A percentile compares a stretch with the other conserved stretches of the same genome.
phyloP scores from a whole-genome alignment of 306 rosid genomes.

The Cucurbita moschata region DNA sequence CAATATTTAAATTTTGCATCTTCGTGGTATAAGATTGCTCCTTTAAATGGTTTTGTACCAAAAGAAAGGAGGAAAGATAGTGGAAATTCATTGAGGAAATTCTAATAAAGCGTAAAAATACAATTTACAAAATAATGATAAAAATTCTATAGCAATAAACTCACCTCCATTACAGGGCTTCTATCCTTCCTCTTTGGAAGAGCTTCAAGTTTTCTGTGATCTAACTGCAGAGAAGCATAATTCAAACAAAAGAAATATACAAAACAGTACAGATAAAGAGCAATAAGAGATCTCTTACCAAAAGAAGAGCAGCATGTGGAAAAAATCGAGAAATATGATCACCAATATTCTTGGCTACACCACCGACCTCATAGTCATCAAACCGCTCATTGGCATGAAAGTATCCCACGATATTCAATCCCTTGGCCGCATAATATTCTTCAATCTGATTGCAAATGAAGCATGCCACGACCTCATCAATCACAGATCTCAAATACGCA shows the following conservation, averaged over 20 bases:
- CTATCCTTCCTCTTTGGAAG: slow-evolving; percentile 53
- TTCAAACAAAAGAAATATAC: not conserved
- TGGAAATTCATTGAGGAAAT: not conserved
- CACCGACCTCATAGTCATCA: slow-evolving; percentile 64
- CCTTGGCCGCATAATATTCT: slow-evolving; percentile 59
- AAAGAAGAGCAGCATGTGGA: slow-evolving; percentile 73
- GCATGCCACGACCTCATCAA: not conserved
- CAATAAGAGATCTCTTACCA: slow-evolving; percentile 30
- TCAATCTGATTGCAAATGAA: slow-evolving; percentile 44
- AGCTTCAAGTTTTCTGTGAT: slow-evolving; percentile 71
- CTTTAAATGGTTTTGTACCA: not conserved
- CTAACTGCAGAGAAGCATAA: slow-evolving; percentile 36
- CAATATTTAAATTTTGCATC: not conserved
- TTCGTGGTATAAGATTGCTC: not conserved
- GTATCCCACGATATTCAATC: slow-evolving; percentile 66
- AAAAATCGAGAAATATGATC: slow-evolving; percentile 76
- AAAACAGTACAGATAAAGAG: not conserved
- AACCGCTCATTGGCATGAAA: slow-evolving; percentile 94
- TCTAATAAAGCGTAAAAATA: not conserved
- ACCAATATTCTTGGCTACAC: slow-evolving; percentile 71
- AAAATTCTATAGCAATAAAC: slow-evolving; percentile 6
- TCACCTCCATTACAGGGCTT: slow-evolving; percentile 65
- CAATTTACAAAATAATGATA: not conserved
- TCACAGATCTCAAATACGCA: not conserved
- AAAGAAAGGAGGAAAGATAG: not conserved